Base-by-base conservation (phyloP, 768 basidiomycete genomes). In the Rhodotorula babjevae region DNA sequence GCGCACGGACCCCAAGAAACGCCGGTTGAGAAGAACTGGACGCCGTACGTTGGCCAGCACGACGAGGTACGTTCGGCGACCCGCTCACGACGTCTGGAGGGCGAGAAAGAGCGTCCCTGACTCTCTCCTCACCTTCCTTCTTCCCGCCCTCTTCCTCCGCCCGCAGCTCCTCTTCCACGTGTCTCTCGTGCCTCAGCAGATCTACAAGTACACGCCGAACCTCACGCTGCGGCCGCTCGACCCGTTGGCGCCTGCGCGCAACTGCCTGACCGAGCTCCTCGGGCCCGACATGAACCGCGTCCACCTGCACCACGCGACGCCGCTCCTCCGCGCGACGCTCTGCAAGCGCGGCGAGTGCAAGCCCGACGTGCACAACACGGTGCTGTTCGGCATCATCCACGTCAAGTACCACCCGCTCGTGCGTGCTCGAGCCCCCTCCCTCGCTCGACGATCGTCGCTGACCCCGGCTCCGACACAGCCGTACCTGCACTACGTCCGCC, bases 11-110 rank as follows among this genome's bases (percentile, higher is more conserved):
- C n/a, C n/a, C n/a, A n/a, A n/a, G n/a, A n/a, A n/a, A n/a, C n/a
- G n/a, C n/a, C 52, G 47, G 63, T 72, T 3, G 71, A 72, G 57
- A 72, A 72, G 62, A 72, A 72, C 57, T 72, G 71, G 71, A n/a
- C 9, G 56, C 0, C 47, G 46, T 0, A 59, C 63, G 40, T 19
- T 0, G 69, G 69, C 10, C 59, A 71, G 33, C 61, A 65, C 29
- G 63, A 65, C 60, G 69, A 71, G 63, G 64, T 65, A 10, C 23
- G 58, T 25, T 49, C 16, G 40, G 18, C 14, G 25, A 36, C 0
- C n/a, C 18, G 29, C 18, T 62, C 6, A 3, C 59, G 49, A 23
- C 2, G 4, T 25, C 21, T 46, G 44, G 3, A 46, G 44, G 44
- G 14, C 44, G 44, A 46, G 44, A 12, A 46, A 46, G 44, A 46